These are phyloP conservation scores for Isoetes taiwanensis DNA, from an alignment of 75 land plant genomes.

Conservation along the genomic window DNA sequence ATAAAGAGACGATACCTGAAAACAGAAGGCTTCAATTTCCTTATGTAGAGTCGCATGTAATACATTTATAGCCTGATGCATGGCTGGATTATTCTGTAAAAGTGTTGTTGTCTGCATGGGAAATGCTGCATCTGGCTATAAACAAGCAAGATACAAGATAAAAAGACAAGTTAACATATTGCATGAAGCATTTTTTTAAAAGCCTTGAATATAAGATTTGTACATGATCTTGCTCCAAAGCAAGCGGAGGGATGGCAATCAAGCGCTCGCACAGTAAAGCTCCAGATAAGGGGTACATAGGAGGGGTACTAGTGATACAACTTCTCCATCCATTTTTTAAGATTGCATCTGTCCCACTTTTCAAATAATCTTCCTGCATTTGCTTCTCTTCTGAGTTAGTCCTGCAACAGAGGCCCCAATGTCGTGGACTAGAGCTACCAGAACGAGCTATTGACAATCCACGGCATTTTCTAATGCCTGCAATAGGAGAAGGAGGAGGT, in stretches of 20 bases:
- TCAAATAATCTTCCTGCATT: slow-evolving; percentile 30
- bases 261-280: slow-evolving; percentile 51
- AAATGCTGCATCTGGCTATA: slow-evolving; percentile 81
- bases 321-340: slow-evolving; percentile 59
- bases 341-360: slow-evolving; percentile 43
- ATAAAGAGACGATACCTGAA: slow-evolving; percentile 37
- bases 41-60: slow-evolving; percentile 69
- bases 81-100: slow-evolving; percentile 28
- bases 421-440: slow-evolving; percentile 95
- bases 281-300: slow-evolving; percentile 52
- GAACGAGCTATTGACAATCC: slow-evolving; percentile 81
- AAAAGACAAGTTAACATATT: not conserved
- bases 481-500: slow-evolving; percentile 87
- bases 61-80: slow-evolving; percentile 31
- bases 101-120: slow-evolving; percentile 55
- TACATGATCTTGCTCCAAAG: slow-evolving; percentile 86
- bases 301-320: slow-evolving; percentile 28
- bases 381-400: slow-evolving; percentile 40
- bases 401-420: slow-evolving; percentile 68
- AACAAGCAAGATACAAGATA: slow-evolving; percentile 3
- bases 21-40: slow-evolving; percentile 84
- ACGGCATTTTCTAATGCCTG: slow-evolving; percentile 58
- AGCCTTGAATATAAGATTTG: slow-evolving; percentile 1
- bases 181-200: not conserved
- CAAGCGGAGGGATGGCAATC: slow-evolving; percentile 57